Evolutionary conservation across 306 rosid genomes (phyloP).

Genomic region (Luffa acutangula): DNA sequence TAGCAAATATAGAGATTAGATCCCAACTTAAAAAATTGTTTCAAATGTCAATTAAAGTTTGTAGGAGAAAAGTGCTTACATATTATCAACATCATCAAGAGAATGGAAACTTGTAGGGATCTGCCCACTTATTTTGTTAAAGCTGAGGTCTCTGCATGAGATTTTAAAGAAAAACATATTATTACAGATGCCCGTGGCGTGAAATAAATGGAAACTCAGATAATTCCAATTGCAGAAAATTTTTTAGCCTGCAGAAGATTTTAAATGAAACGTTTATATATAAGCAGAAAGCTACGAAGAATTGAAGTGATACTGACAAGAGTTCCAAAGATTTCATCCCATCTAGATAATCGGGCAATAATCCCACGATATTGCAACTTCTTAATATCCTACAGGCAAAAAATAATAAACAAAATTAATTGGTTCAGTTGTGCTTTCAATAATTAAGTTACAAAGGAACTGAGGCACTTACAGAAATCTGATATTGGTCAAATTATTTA

Average conservation of each 20-base stretch:
- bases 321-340: constrained; percentile 16
- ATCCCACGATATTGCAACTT: constrained; percentile 58
- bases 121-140: constrained; percentile 43
- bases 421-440: background rate
- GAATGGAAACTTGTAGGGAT: constrained; percentile 25
- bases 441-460: background rate
- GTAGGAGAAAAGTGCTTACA: constrained; percentile 25
- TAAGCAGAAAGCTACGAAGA: background rate
- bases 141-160: constrained; percentile 64
- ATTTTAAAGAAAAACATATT: background rate
- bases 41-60: background rate
- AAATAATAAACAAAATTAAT: background rate
- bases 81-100: background rate
- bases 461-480: constrained; percentile 33
- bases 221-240: background rate
- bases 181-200: background rate
- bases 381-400: constrained; percentile 39
- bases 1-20: too few relatives aligned
- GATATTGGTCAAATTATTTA: constrained; percentile 22
- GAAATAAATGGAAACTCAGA: too few relatives aligned
- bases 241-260: background rate
- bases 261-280: background rate
- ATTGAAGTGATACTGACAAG: constrained; percentile 27
- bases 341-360: constrained; percentile 28
- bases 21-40: too few relatives aligned